A percentile compares a stretch with the other conserved stretches of the same genome.
These are phyloP conservation scores for Amyloporia xantha DNA, from an alignment of 768 basidiomycete genomes.

Conservation along the genomic window DNA sequence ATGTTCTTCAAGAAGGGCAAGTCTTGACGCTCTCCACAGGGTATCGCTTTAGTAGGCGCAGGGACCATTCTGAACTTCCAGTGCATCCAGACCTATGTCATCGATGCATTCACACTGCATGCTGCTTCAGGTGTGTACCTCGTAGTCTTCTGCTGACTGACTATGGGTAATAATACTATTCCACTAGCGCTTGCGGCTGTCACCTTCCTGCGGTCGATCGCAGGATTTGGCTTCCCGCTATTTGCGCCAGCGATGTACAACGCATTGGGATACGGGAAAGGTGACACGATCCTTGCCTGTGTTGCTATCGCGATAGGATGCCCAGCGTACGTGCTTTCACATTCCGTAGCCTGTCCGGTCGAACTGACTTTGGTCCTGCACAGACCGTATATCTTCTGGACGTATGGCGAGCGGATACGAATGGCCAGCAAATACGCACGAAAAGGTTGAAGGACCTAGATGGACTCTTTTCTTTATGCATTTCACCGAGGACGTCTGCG, in stretches of 20 bases:
- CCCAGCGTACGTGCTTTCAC: slow-evolving; percentile 29
- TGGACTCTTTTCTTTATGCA: neutral
- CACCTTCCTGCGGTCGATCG: slow-evolving; percentile 53
- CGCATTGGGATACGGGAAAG: slow-evolving; percentile 62
- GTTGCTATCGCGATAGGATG: slow-evolving; percentile 49
- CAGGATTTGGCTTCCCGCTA: slow-evolving; percentile 74
- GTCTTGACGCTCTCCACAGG: slow-evolving; percentile 41
- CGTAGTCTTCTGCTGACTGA: neutral
- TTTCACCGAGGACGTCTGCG: neutral
- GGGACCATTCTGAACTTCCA: slow-evolving; percentile 58
- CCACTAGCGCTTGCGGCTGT: slow-evolving; percentile 56
- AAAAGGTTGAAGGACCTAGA: too few species aligned
- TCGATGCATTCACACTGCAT: slow-evolving; percentile 59
- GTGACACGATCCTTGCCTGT: slow-evolving; percentile 56
- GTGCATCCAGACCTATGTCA: slow-evolving; percentile 57
- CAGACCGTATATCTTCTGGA: slow-evolving; percentile 40
- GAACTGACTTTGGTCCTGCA: slow-evolving; percentile 24
- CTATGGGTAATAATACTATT: neutral
- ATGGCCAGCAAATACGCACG: slow-evolving; percentile 13
- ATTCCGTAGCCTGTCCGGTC: slow-evolving; percentile 24
- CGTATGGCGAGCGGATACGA: slow-evolving; percentile 42
- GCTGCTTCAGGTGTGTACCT: slow-evolving; percentile 51
- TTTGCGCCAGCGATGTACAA: slow-evolving; percentile 68
- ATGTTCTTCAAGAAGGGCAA: too few species aligned
- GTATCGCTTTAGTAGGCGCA: slow-evolving; percentile 48